Evolutionary conservation across 2,329 filamentous ascomycete species (phyloP), one percentile per base, ranked within the genome.

Genomic region (Neonectria magnoliae): DNA sequence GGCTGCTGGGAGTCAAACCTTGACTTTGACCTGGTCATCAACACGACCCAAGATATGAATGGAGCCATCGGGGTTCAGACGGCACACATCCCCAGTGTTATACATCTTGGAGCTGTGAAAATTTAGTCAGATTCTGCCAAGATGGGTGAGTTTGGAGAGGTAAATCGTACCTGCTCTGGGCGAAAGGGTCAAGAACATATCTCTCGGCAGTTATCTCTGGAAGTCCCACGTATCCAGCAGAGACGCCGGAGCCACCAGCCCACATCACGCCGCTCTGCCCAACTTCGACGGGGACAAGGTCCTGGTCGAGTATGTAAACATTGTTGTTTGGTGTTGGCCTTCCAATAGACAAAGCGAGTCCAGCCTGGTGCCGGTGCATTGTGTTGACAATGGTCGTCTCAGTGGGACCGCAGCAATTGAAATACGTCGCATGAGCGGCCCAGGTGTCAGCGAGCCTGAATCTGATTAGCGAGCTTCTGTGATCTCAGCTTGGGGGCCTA

Each of bases 21-120:
- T 87, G 68, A 89, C 82, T 73, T 89, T 89, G 62, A 89, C 84
- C 70, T 89, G 87, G 64, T 89, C 86, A 62, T 90, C 87, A 11
- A 80, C 80, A 16, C 87, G 81, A 1, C 87, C 87, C 13, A 87
- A 80, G 9, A 84, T 85, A n/a, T 87, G 80, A 16, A 90, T 77
- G 20, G 80, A 81, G 6, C 87, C 87, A 61, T 87, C 81, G 0
- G 79, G 68, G 29, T 80, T 80, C 86, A 86, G 88, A 18, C 80
- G 78, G 25, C 84, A 85, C 8, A 89, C 78, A 67, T 90, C 87
- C 2, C 87, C 87, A 0, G 87, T 89, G 68, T 87, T 87, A 76
- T 87, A 89, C 85, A 89, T 88, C 66, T 78, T 79, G 9, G 67
- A 69, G 2, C 71, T 73, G 10, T 8, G 4, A 22, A 20, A 51